These are phyloP conservation scores for Globisporangium cylindrosporum DNA, from an alignment of 352 stramenopile species.

Conservation along the genomic window DNA sequence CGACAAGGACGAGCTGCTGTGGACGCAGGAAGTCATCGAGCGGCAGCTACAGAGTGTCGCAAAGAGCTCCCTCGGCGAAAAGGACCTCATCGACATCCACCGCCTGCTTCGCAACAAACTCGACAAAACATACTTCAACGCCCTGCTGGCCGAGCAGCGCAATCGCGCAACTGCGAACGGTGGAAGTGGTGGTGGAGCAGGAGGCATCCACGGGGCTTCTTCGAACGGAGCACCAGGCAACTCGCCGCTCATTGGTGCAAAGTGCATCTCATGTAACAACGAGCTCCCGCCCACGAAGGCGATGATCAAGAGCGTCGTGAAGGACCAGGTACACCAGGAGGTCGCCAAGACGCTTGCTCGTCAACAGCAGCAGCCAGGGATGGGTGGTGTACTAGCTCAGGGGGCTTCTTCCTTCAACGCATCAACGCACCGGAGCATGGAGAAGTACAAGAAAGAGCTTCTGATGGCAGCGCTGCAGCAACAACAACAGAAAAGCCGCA, in stretches of 20 bases:
- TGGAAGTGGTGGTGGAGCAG: background rate
- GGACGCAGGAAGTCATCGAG: conserved; percentile 70
- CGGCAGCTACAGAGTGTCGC: conserved; percentile 63
- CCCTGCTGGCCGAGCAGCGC: conserved; percentile 46
- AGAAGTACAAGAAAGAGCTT: conserved; percentile 69
- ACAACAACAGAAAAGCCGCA: conserved; percentile 30
- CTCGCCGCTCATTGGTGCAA: conserved; percentile 40
- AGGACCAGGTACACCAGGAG: conserved; percentile 61
- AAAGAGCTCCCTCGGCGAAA: conserved; percentile 57
- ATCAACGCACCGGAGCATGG: conserved; percentile 61
- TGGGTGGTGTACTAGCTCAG: background rate
- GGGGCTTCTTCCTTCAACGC: conserved; percentile 35
- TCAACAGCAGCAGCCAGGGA: conserved; percentile 16
- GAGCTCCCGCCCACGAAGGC: conserved; percentile 61
- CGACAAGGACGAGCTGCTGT: conserved; percentile 74
- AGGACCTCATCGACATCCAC: conserved; percentile 63
- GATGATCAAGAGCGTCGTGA: conserved; percentile 56
- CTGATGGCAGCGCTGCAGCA: conserved; percentile 47
- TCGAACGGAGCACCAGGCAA: conserved; percentile 13
- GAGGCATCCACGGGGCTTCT: background rate
- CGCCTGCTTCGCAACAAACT: conserved; percentile 51
- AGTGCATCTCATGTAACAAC: conserved; percentile 70
- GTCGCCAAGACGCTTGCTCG: conserved; percentile 43
- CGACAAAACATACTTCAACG: conserved; percentile 57
- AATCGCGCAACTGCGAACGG: conserved; percentile 24